A percentile compares a stretch with the other conserved stretches of the same genome.
Conservation (phyloP, 177 flowering plant species). For the Telopea speciosissima region DNA sequence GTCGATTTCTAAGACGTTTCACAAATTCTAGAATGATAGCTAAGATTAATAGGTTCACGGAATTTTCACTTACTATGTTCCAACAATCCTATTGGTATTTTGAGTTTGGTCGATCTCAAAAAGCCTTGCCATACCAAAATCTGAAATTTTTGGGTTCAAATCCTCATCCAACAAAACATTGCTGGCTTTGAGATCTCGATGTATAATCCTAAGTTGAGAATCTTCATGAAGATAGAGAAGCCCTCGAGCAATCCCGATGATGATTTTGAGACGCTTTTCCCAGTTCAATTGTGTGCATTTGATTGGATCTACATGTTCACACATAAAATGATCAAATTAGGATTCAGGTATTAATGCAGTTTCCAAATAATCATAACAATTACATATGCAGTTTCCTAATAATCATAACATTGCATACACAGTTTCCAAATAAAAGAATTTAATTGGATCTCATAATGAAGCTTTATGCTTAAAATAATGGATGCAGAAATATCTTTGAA, state of each 20-base stretch:
- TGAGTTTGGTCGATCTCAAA: conserved; percentile 19
- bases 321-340: too few relatives aligned
- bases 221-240: conserved; percentile 13
- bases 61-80: conserved; percentile 11
- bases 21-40: too few relatives aligned
- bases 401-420: too few relatives aligned
- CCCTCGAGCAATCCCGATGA: conserved; percentile 15
- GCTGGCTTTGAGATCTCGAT: conserved; percentile 15
- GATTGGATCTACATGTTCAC: conserved; percentile 1
- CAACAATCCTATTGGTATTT: conserved; percentile 16
- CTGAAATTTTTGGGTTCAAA: conserved; percentile 35
- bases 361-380: too few relatives aligned
- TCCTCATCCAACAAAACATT: conserved; percentile 29
- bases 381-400: too few relatives aligned
- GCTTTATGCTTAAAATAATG: too few relatives aligned
- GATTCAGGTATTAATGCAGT: too few relatives aligned
- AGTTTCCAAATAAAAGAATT: too few relatives aligned
- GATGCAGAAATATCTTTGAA: too few relatives aligned
- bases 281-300: conserved; percentile 12
- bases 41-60: too few relatives aligned
- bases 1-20: too few relatives aligned
- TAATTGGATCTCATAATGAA: too few relatives aligned
- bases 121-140: conserved; percentile 35
- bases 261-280: conserved; percentile 17
- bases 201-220: conserved; percentile 10